Percentiles rank a stretch among this genome's conserved stretches.
Evolutionary conservation across 768 basidiomycete species (phyloP).

Genomic region (Gloeopeniophorella convolvens): DNA sequence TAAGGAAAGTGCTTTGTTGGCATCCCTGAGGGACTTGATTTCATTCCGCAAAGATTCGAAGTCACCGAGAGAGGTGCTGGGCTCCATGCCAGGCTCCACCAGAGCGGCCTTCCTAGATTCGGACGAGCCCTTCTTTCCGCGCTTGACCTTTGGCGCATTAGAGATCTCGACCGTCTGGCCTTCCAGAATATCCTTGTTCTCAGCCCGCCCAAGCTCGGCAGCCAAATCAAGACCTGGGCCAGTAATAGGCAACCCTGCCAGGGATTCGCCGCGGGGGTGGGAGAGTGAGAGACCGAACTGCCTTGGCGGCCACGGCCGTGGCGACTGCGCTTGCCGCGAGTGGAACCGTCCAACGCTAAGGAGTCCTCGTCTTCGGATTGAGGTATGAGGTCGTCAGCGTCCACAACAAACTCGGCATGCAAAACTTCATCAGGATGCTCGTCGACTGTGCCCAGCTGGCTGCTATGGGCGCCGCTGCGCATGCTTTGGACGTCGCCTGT

Average conservation of each 20-base stretch:
- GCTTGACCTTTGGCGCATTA: conserved; percentile 41
- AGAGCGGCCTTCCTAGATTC: conserved; percentile 28
- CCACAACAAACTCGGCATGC: conserved; percentile 43
- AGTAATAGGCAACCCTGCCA: conserved; percentile 80
- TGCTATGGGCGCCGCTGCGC: conserved; percentile 52
- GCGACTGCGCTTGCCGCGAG: conserved; percentile 36
- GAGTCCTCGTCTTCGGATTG: conserved; percentile 30
- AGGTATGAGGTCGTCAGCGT: conserved; percentile 37
- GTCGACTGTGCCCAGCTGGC: conserved; percentile 45
- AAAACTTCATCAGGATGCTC: conserved; percentile 38
- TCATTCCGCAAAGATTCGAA: conserved; percentile 74
- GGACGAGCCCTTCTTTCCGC: conserved; percentile 30
- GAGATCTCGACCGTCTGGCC: conserved; percentile 46
- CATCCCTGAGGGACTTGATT: conserved; percentile 89
- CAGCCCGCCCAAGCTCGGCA: conserved; percentile 85
- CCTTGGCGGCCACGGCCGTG: conserved; percentile 48
- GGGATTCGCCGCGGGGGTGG: conserved; percentile 64
- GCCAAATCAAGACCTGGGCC: conserved; percentile 87
- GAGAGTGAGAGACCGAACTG: conserved; percentile 44
- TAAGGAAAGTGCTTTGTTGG: conserved; percentile 90
- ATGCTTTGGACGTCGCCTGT: conserved; percentile 34
- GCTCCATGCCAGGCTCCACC: conserved; percentile 38
- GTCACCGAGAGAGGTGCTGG: conserved; percentile 43
- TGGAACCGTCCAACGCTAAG: conserved; percentile 23
- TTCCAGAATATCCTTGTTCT: conserved; percentile 76